Evolutionary conservation across 441 rosid genomes (phyloP), one percentile per base, ranked within the genome.

Genomic region (Brassica hybrid): DNA sequence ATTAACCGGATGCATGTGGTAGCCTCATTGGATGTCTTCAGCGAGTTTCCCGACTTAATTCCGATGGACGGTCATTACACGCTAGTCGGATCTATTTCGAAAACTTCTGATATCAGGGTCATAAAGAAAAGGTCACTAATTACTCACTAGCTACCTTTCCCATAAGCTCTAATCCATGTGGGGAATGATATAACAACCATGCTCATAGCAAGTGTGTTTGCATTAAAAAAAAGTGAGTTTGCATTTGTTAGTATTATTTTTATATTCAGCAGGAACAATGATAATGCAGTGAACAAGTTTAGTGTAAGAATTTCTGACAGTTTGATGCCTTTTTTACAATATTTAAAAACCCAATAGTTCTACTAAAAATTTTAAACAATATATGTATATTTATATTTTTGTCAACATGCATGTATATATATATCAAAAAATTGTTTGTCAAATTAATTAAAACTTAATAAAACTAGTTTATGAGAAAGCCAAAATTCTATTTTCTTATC

Each of bases 81-180:
- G 23, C 23, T 21, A 2, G 23, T 21, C 0, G 23, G 23, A 21
- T 21, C 23, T 21, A 2, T 21, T 21, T 21, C 23, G 23, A 21
- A 21, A 21, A 21, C 23, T 21, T 21, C 23, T 21, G 23, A 21
- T 21, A 21, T 21, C 23, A 21, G 23, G 23, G 23, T 21, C 23
- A 21, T 21, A 21, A 21, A 21, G 23, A 21, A 21, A 21, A 21
- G 1, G 76, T 70, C 76, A 69, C 17, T 64, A 18, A 23, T 50
- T 70, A 25, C 25, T 74, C 21, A 69, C 64, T 74, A 32, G 73
- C 76, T 79, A 65, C 36, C 76, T 70, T 74, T 79, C 59, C 65
- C 34, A 58, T 74, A 74, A 54, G 59, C 76, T 79, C 76, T 58
- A 70, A 69, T 17, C 68, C 76, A 79, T 79, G 79, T 79, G 76